Percentiles rank a stretch among this genome's conserved stretches.
These are phyloP conservation scores for Lavandula angustifolia DNA, from an alignment of 257 asterid genomes.

Conservation along the genomic window DNA sequence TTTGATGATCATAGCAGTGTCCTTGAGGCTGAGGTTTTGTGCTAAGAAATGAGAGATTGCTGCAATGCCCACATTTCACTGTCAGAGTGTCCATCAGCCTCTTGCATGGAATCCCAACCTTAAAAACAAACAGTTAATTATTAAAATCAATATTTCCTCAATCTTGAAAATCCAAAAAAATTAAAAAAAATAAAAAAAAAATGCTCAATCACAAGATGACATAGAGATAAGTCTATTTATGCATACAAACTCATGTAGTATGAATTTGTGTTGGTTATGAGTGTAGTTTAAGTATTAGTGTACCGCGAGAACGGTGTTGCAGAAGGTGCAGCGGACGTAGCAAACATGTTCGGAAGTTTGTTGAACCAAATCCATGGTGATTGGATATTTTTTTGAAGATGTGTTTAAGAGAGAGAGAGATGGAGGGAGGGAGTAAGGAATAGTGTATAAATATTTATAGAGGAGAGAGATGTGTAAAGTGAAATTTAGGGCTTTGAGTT, in stretches of 20 bases:
- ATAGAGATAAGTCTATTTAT: too few species aligned
- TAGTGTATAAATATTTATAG: constrained; percentile 5
- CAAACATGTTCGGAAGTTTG: constrained; percentile 76
- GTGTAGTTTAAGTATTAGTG: not conserved
- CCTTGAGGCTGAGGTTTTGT: constrained; percentile 66
- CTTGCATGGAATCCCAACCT: constrained; percentile 95
- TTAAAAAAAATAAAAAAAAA: too few species aligned
- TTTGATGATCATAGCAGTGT: constrained; percentile 67
- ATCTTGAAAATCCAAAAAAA: too few species aligned
- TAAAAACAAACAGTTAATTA: not conserved
- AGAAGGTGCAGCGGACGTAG: constrained; percentile 93
- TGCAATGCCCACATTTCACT: constrained; percentile 97
- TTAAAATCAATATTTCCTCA: too few species aligned
- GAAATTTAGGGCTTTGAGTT: constrained; percentile 41
- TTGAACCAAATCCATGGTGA: constrained; percentile 74
- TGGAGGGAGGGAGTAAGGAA: constrained; percentile 34
- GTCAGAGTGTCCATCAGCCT: constrained; percentile 94
- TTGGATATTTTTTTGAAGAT: not conserved
- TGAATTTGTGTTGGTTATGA: not conserved
- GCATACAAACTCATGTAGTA: not conserved
- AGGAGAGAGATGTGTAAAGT: constrained; percentile 28
- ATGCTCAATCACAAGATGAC: too few species aligned
- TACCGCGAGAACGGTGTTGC: constrained; percentile 98
- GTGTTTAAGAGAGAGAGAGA: constrained; percentile 15
- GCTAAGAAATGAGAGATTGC: constrained; percentile 83